These are phyloP conservation scores for Hirsutella rhossiliensis DNA, from an alignment of 2,329 filamentous ascomycete genomes.

Conservation along the genomic window DNA sequence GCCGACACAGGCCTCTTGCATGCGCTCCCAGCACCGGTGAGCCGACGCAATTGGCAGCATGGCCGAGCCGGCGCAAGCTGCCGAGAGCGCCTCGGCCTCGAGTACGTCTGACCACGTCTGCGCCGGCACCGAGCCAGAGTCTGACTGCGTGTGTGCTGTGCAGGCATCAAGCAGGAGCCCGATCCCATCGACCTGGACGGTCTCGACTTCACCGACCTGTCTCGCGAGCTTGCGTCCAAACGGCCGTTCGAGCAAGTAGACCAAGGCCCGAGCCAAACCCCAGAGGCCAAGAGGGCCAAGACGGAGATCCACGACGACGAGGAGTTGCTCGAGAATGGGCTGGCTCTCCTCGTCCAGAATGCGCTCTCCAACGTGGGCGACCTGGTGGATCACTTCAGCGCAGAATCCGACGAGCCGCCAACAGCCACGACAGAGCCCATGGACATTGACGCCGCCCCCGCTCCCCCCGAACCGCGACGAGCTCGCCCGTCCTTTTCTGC, in stretches of 20 bases:
- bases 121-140: neutral
- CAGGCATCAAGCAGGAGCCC: constrained; percentile 27
- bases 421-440: constrained; percentile 18
- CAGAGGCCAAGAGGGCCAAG: constrained; percentile 22
- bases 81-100: constrained; percentile 18
- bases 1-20: constrained; percentile 6
- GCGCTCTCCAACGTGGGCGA: constrained; percentile 27
- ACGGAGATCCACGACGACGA: constrained; percentile 14
- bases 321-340: constrained; percentile 20
- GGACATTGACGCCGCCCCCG: constrained; percentile 18
- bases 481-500: constrained; percentile 18
- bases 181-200: constrained; percentile 17
- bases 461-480: constrained; percentile 1
- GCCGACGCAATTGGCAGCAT: constrained; percentile 21
- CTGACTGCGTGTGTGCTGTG: neutral
- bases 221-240: constrained; percentile 24
- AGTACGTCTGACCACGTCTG: neutral
- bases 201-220: constrained; percentile 19
- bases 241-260: constrained; percentile 21
- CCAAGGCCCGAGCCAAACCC: constrained; percentile 14
- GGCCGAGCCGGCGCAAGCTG: constrained; percentile 27
- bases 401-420: constrained; percentile 5
- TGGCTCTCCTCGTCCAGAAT: constrained; percentile 26
- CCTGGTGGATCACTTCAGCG: constrained; percentile 20
- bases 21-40: constrained; percentile 5